Evolutionary conservation across 2,329 filamentous ascomycete species (phyloP).

Genomic region (Colletotrichum scovillei): DNA sequence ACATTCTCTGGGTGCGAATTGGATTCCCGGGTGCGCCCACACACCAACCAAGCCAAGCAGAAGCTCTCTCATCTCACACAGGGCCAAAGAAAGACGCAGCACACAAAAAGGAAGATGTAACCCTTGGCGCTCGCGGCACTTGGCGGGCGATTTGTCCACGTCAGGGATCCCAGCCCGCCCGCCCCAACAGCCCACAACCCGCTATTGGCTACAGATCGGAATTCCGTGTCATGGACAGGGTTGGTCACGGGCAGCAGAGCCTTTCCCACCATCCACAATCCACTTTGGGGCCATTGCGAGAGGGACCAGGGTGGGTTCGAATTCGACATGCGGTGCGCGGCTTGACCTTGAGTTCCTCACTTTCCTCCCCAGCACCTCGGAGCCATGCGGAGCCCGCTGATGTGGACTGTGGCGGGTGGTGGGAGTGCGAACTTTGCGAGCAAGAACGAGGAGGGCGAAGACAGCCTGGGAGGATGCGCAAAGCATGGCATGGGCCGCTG

Average conservation of each 20-base stretch:
- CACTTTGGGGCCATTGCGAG: neutral
- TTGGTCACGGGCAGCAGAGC: neutral
- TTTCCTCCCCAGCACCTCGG: neutral
- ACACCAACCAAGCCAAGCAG: neutral
- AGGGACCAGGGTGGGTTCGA: neutral
- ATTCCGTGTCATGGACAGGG: constrained; percentile 13
- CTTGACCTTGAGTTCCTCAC: neutral
- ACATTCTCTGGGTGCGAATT: neutral
- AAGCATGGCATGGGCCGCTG: neutral
- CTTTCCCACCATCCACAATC: constrained; percentile 4
- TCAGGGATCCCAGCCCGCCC: constrained; percentile 23
- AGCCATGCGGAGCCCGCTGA: constrained; percentile 26
- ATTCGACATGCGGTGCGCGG: neutral
- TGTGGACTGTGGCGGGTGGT: constrained; percentile 15
- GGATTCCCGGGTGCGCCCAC: neutral
- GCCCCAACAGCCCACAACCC: neutral
- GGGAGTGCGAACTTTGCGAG: constrained; percentile 6
- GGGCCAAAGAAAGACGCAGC: neutral
- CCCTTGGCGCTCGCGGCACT: constrained; percentile 29
- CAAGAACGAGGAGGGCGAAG: too few species aligned
- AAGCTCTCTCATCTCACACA: neutral
- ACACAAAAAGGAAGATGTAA: constrained; percentile 10
- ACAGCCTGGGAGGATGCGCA: neutral
- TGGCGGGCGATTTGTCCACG: constrained; percentile 32
- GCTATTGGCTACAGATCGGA: constrained; percentile 8